These are phyloP conservation scores for Alternaria infectoria DNA, from an alignment of 2,329 filamentous ascomycete genomes.

Conservation along the genomic window DNA sequence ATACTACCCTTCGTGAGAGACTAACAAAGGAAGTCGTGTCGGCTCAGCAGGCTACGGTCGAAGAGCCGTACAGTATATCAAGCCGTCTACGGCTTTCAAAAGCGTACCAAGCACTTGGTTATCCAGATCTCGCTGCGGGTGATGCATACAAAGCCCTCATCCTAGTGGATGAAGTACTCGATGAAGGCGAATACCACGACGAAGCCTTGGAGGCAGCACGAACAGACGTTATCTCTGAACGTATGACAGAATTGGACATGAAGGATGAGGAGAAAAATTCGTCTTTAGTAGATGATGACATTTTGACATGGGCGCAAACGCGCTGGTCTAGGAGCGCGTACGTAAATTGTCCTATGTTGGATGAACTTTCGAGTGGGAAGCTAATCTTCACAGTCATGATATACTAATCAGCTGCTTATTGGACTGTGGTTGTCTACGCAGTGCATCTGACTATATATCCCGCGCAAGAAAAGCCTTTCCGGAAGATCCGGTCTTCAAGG, in stretches of 20 bases:
- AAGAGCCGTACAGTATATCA: conserved; percentile 48
- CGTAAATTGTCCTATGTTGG: conserved; percentile 12
- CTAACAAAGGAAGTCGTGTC: conserved; percentile 28
- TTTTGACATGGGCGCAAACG: conserved; percentile 26
- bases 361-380: neutral
- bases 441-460: conserved; percentile 69
- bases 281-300: conserved; percentile 14
- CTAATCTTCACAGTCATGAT: conserved; percentile 34
- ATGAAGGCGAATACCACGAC: conserved; percentile 83
- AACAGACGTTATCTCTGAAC: conserved; percentile 25
- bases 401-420: conserved; percentile 62
- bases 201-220: conserved; percentile 63
- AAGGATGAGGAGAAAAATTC: neutral
- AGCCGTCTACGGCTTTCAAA: conserved; percentile 68
- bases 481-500: conserved; percentile 61
- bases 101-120: conserved; percentile 75
- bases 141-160: conserved; percentile 92
- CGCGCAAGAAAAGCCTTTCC: conserved; percentile 65
- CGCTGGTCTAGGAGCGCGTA: conserved; percentile 40
- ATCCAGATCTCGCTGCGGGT: conserved; percentile 86
- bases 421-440: conserved; percentile 69
- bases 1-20: conserved; percentile 10
- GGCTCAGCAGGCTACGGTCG: conserved; percentile 30
- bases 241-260: conserved; percentile 11
- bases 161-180: conserved; percentile 77